phyloP scores from a whole-genome alignment of 2,329 filamentous ascomycete genomes.

The Talaromyces atroroseus region DNA sequence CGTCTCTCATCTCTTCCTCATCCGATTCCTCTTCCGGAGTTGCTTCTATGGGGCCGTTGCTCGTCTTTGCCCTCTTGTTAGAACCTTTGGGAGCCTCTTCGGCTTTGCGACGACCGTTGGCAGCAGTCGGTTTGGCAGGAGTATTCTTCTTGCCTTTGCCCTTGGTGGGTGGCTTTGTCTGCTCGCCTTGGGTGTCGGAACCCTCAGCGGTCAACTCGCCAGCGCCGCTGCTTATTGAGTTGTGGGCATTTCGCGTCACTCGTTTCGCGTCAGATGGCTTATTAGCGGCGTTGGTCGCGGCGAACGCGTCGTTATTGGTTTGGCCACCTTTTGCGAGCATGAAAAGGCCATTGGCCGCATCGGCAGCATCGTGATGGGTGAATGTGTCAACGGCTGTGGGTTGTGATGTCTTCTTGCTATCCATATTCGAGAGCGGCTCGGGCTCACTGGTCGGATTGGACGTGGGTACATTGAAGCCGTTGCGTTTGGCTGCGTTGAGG shows the following conservation, averaged over 20 bases:
- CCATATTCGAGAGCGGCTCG: constrained; percentile 19
- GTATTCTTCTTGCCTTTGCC: constrained; percentile 65
- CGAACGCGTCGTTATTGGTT: constrained; percentile 52
- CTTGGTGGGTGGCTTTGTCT: constrained; percentile 59
- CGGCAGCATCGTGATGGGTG: constrained; percentile 82
- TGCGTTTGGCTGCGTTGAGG: constrained; percentile 66
- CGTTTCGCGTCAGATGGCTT: constrained; percentile 20
- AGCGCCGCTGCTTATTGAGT: constrained; percentile 51
- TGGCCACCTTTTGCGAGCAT: constrained; percentile 69
- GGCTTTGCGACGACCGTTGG: constrained; percentile 72
- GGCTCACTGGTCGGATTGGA: constrained; percentile 37
- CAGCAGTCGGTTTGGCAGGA: constrained; percentile 38
- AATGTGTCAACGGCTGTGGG: constrained; percentile 59
- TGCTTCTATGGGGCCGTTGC: constrained; percentile 38
- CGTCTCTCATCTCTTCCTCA: constrained; percentile 50
- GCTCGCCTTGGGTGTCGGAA: constrained; percentile 67
- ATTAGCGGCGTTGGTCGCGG: constrained; percentile 45
- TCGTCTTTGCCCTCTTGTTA: constrained; percentile 68
- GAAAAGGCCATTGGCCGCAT: constrained; percentile 89
- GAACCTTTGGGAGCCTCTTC: constrained; percentile 64
- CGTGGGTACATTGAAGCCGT: constrained; percentile 42
- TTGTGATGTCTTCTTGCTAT: constrained; percentile 40
- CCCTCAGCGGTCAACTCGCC: constrained; percentile 65
- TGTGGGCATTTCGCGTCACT: constrained; percentile 37
- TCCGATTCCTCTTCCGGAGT: constrained; percentile 47